Conservation (phyloP, 495 filamentous ascomycete species). For the Neurospora africana region DNA sequence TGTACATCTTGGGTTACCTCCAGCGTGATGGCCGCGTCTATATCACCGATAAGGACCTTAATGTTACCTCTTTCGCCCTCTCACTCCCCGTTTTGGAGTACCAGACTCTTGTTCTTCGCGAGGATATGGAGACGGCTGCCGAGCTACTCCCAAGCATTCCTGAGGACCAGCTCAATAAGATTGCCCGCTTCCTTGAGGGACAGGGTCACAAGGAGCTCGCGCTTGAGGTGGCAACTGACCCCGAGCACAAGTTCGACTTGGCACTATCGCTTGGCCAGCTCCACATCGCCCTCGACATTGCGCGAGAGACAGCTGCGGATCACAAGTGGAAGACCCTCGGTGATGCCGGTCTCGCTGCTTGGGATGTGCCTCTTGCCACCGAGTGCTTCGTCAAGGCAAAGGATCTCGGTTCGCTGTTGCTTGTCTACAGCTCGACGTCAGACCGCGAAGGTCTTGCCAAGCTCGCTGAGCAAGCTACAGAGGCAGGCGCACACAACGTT, state of each 20-base stretch:
- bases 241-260: constrained; percentile 93
- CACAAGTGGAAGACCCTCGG: constrained; percentile 97
- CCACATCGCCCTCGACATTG: constrained; percentile 75
- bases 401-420: constrained; percentile 78
- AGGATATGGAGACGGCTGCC: constrained; percentile 85
- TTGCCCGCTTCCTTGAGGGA: constrained; percentile 94
- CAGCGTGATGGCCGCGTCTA: constrained; percentile 89
- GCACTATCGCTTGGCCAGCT: constrained; percentile 76
- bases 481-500: constrained; percentile 74
- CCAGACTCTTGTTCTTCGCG: constrained; percentile 89
- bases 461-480: constrained; percentile 63
- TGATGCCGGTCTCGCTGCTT: constrained; percentile 75
- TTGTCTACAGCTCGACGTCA: constrained; percentile 73
- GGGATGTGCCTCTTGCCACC: constrained; percentile 79
- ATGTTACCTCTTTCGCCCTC: constrained; percentile 78
- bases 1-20: constrained; percentile 93
- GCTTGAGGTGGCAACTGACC: constrained; percentile 89
- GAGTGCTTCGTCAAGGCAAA: constrained; percentile 87
- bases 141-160: constrained; percentile 77
- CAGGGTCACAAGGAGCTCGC: constrained; percentile 94
- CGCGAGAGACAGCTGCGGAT: constrained; percentile 70
- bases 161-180: constrained; percentile 87
- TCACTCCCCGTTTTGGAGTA: constrained; percentile 95
- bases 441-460: constrained; percentile 61
- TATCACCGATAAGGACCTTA: constrained; percentile 89